phyloP scores from a whole-genome alignment of 2,329 filamentous ascomycete species.

The Claviceps sp. region DNA sequence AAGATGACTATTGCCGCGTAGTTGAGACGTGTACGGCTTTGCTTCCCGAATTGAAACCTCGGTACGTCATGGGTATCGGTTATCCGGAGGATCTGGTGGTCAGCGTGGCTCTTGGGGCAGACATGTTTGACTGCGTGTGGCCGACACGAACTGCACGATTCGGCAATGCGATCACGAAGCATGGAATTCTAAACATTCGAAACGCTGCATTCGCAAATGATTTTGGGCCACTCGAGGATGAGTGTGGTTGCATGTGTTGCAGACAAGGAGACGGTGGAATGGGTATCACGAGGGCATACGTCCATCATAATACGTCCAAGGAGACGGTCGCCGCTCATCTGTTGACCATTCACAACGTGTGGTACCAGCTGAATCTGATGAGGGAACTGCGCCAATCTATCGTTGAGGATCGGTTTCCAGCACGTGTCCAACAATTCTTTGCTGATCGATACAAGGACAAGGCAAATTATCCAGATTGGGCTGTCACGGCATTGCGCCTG shows the following conservation, averaged over 20 bases:
- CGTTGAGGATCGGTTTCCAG: conserved; percentile 66
- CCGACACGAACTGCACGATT: conserved; percentile 92
- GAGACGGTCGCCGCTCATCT: conserved; percentile 82
- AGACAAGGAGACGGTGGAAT: conserved; percentile 54
- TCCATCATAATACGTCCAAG: conserved; percentile 84
- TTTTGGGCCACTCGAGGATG: conserved; percentile 71
- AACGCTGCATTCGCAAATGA: conserved; percentile 64
- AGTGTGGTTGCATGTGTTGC: conserved; percentile 72
- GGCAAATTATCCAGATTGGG: conserved; percentile 71
- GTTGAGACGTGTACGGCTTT: conserved; percentile 75
- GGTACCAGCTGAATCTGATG: conserved; percentile 84
- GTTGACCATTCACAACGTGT: conserved; percentile 90
- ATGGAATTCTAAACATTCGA: conserved; percentile 73
- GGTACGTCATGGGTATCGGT: conserved; percentile 98
- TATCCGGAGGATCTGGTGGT: conserved; percentile 95
- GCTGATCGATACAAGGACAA: conserved; percentile 46
- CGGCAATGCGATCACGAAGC: conserved; percentile 77
- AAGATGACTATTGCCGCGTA: conserved; percentile 81
- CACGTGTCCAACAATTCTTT: conserved; percentile 70
- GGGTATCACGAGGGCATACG: conserved; percentile 74
- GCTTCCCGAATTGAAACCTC: conserved; percentile 81
- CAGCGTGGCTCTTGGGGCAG: conserved; percentile 82
- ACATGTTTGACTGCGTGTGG: conserved; percentile 99
- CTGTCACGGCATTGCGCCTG: conserved; percentile 58
- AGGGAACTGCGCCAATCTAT: conserved; percentile 60